Conservation (phyloP, 148 eudicot genomes). For the Silene uniflora region DNA sequence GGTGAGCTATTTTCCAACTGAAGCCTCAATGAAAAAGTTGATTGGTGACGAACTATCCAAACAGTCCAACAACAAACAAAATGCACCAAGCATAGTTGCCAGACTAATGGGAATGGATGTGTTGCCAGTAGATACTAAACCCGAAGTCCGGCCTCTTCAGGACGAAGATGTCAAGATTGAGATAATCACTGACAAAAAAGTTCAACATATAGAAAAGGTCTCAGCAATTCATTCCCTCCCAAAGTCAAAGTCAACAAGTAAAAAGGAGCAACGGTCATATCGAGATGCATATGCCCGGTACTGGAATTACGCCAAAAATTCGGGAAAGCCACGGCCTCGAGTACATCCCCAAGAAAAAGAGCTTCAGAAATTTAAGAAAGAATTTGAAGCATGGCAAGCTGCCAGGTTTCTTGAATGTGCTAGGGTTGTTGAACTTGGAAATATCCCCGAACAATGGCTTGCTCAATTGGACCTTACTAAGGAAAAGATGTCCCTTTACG, state of each 20-base stretch:
- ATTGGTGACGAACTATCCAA: conserved; percentile 61
- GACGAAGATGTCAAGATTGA: conserved; percentile 27
- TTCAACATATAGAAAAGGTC: conserved; percentile 38
- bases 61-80: conserved; percentile 44
- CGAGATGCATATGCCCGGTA: conserved; percentile 35
- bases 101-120: conserved; percentile 93
- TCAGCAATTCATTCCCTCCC: conserved; percentile 29
- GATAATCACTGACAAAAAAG: conserved; percentile 18
- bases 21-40: conserved; percentile 76
- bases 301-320: conserved; percentile 39
- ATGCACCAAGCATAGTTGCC: conserved; percentile 79
- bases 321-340: conserved; percentile 54
- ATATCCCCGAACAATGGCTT: conserved; percentile 57
- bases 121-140: conserved; percentile 46
- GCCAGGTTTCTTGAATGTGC: conserved; percentile 84
- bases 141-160: conserved; percentile 28
- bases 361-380: conserved; percentile 91
- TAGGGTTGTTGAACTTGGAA: conserved; percentile 55
- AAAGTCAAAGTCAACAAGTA: conserved; percentile 39
- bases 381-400: conserved; percentile 95
- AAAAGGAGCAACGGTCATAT: conserved; percentile 30
- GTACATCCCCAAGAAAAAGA: conserved; percentile 99
- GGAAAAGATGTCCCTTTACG: conserved; percentile 67
- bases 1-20: conserved; percentile 36
- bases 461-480: conserved; percentile 78